Percentiles rank a stretch among this genome's conserved stretches.
phyloP scores from a whole-genome alignment of 225 moss, liverwort and hornwort genomes.

The Pseudisothecium myosuroides region DNA sequence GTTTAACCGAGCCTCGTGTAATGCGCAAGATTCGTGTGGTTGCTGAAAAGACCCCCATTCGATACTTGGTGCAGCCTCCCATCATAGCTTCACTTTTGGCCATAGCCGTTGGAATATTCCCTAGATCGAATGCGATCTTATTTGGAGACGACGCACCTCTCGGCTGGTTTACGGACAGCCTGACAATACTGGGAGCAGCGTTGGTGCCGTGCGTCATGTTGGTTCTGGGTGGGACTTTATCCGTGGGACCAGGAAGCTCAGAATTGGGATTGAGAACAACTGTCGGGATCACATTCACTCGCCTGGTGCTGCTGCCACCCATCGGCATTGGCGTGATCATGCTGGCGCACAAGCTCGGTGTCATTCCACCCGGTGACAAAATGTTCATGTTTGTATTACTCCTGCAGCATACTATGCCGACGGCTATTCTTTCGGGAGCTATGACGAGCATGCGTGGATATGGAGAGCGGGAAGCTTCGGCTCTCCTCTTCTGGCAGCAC shows the following conservation, averaged over 20 bases:
- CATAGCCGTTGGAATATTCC: constrained; percentile 54
- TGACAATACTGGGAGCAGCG: constrained; percentile 68
- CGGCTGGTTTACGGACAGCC: constrained; percentile 67
- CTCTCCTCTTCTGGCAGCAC: constrained; percentile 83
- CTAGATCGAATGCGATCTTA: constrained; percentile 37
- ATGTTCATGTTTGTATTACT: constrained; percentile 84
- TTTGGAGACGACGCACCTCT: constrained; percentile 68
- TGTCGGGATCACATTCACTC: constrained; percentile 62
- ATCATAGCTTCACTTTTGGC: constrained; percentile 78
- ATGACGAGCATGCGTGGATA: constrained; percentile 84
- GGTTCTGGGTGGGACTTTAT: constrained; percentile 74
- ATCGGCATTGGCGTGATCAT: constrained; percentile 63
- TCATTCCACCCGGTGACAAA: constrained; percentile 44
- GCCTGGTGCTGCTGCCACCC: constrained; percentile 61
- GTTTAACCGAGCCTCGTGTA: constrained; percentile 57
- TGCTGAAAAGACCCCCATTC: constrained; percentile 75
- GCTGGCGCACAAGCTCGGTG: constrained; percentile 43
- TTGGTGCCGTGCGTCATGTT: constrained; percentile 88
- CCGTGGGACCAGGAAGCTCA: constrained; percentile 68
- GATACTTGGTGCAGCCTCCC: constrained; percentile 78
- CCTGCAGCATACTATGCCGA: constrained; percentile 84
- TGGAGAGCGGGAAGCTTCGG: constrained; percentile 67
- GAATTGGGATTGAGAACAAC: constrained; percentile 58
- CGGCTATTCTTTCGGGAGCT: constrained; percentile 75
- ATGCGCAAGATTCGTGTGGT: constrained; percentile 60